phyloP scores from a whole-genome alignment of 202 grass and related monocot genomes.

The Panicum virgatum region DNA sequence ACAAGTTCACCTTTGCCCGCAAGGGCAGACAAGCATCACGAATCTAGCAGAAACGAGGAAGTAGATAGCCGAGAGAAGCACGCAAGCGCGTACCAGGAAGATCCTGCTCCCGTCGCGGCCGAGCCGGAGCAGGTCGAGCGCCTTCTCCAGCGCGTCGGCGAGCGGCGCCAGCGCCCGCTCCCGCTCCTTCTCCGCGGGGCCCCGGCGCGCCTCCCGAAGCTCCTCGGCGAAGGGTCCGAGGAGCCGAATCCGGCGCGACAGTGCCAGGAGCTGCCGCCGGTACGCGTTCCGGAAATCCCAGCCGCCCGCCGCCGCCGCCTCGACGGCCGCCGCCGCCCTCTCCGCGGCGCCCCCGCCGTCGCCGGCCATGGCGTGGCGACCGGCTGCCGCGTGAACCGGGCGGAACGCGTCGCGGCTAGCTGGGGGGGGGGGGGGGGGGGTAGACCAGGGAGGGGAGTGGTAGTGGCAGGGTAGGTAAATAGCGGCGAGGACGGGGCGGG shows the following conservation, averaged over 20 bases:
- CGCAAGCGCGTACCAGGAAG: conserved; percentile 51
- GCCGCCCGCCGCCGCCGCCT: conserved; percentile 34
- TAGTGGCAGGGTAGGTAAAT: conserved; percentile 38
- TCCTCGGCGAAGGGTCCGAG: conserved; percentile 83
- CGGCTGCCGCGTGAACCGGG: not conserved
- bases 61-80: not conserved
- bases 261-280: conserved; percentile 59
- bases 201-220: conserved; percentile 45
- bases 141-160: conserved; percentile 49
- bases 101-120: conserved; percentile 82
- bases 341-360: not conserved
- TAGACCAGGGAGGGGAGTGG: not conserved
- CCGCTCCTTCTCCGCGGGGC: not conserved
- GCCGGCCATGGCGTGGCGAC: conserved; percentile 19
- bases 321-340: conserved; percentile 34
- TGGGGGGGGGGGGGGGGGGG: too few relatives aligned
- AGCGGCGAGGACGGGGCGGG: not conserved
- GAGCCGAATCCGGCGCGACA: conserved; percentile 71
- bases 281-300: conserved; percentile 77
- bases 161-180: conserved; percentile 50
- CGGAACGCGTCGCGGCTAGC: not conserved
- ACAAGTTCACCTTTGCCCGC: not conserved
- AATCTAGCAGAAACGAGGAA: conserved; percentile 12
- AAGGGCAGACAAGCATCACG: not conserved
- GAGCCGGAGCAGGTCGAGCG: conserved; percentile 53